These are phyloP conservation scores for Coffea eugenioides DNA, from an alignment of 257 asterid genomes.

Conservation along the genomic window DNA sequence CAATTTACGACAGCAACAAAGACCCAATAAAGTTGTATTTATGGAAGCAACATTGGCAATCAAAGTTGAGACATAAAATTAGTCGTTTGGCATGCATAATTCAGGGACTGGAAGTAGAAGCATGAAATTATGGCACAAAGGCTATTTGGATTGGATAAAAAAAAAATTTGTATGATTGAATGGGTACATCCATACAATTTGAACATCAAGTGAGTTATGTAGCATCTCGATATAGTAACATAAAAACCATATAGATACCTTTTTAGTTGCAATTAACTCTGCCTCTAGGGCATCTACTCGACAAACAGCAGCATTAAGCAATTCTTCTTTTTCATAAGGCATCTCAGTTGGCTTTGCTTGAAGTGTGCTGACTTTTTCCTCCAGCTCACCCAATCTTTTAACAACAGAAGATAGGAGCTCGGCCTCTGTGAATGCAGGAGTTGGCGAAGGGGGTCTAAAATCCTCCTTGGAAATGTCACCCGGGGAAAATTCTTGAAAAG, in stretches of 20 bases:
- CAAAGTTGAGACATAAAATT: not conserved
- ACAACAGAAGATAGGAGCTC: constrained; percentile 72
- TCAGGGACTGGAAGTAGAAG: not conserved
- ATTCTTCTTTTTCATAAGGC: constrained; percentile 93
- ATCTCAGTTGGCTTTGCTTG: constrained; percentile 87
- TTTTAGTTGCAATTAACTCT: constrained; percentile 90
- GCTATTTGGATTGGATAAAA: too few species aligned
- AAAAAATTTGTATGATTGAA: not conserved
- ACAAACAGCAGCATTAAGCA: constrained; percentile 93
- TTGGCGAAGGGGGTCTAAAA: constrained; percentile 77
- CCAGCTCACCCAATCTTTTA: constrained; percentile 84
- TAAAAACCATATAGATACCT: constrained; percentile 43
- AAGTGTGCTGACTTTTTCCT: constrained; percentile 72
- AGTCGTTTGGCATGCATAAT: not conserved
- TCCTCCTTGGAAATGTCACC: constrained; percentile 57
- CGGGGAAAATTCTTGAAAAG: constrained; percentile 45
- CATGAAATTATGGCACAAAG: not conserved
- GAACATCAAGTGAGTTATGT: not conserved
- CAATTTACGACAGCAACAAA: not conserved
- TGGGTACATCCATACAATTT: not conserved
- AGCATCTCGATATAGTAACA: not conserved
- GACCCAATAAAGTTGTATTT: not conserved
- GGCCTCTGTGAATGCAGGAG: constrained; percentile 72
- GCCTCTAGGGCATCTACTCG: constrained; percentile 98
- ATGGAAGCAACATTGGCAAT: not conserved